Percentiles rank a stretch among this genome's conserved stretches.
These are phyloP conservation scores for Globisporangium acanthophoron DNA, from an alignment of 352 stramenopile genomes.

Conservation along the genomic window DNA sequence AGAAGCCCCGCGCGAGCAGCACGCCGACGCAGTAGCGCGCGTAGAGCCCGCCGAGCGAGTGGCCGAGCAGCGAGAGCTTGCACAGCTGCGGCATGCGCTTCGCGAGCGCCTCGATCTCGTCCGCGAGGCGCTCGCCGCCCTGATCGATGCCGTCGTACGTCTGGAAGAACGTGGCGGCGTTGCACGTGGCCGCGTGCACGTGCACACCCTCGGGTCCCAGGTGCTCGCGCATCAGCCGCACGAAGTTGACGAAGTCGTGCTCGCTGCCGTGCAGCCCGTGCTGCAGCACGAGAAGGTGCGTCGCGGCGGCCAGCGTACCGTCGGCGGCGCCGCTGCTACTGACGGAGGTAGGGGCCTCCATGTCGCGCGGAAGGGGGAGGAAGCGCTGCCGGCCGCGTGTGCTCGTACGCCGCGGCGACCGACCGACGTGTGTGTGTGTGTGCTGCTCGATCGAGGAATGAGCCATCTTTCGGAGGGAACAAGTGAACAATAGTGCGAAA, in stretches of 20 bases:
- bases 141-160: slow-evolving; percentile 76
- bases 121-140: slow-evolving; percentile 57
- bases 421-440: no score
- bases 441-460: no score
- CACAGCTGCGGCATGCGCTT: slow-evolving; percentile 48
- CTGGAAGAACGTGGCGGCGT: slow-evolving; percentile 54
- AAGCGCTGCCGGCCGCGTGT: not conserved
- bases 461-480: no score
- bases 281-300: slow-evolving; percentile 67
- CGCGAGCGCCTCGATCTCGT: slow-evolving; percentile 55
- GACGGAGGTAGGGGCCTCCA: not conserved
- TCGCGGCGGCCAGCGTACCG: slow-evolving; percentile 12
- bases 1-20: slow-evolving; percentile 66
- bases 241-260: slow-evolving; percentile 55
- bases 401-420: no score
- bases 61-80: slow-evolving; percentile 71
- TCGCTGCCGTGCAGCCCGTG: slow-evolving; percentile 68
- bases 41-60: slow-evolving; percentile 79
- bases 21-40: slow-evolving; percentile 70
- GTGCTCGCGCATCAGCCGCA: slow-evolving; percentile 40
- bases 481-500: no score
- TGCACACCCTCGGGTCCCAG: slow-evolving; percentile 41
- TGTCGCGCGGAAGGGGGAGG: not conserved
- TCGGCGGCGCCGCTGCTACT: not conserved
- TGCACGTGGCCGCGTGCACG: slow-evolving; percentile 39